Evolutionary conservation across 176 grass and related monocot genomes (phyloP), one percentile per base, ranked within the genome.

Genomic region (Calamus simplicifolius): DNA sequence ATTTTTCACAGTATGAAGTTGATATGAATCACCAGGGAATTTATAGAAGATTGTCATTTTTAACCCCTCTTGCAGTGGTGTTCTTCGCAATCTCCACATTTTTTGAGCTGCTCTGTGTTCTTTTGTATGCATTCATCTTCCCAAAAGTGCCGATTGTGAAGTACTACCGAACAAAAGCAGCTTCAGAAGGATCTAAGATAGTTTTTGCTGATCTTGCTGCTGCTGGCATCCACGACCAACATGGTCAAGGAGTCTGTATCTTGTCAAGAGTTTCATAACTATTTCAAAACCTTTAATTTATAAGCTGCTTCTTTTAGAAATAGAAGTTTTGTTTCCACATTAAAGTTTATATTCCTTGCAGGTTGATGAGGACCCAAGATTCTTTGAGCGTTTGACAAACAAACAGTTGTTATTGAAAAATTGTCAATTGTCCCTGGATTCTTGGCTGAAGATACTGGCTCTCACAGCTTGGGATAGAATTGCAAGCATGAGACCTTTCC

Each of bases 381-480:
- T 62, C 60, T 43, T 18, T 18, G 77, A 75, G 29, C 81, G 80
- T 67, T 63, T 88, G 69, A 87, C 50, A 59, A 81, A 28, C 51
- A 88, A 63, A 51, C 49, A 97, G 52, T 76, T 97, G 25, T 52
- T 82, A 59, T 27, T 81, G 21, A 29, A 82, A 57, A 94, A 88
- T 5, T 94, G 19, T 87, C 89, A 14, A 94, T 94, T 68, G 84
- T 94, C 52, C 89, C 84, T 1, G 89, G 93, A 17, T 97, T 97
- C 66, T 73, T 97, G 71, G 88, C 93, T 16, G 93, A 97, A 67
- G 93, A 97, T 56, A 88, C 93, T 5, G 93, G 93, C 3, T 76
- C 80, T 38, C 89, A 94, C 67, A 85, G 84, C 66, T 80, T 97
- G 21, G 84, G 93, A n/a, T n/a, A n/a, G n/a, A n/a, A n/a, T n/a